Evolutionary conservation across 2,329 filamentous ascomycete species (phyloP).

Genomic region (Talaromyces pinophilus): DNA sequence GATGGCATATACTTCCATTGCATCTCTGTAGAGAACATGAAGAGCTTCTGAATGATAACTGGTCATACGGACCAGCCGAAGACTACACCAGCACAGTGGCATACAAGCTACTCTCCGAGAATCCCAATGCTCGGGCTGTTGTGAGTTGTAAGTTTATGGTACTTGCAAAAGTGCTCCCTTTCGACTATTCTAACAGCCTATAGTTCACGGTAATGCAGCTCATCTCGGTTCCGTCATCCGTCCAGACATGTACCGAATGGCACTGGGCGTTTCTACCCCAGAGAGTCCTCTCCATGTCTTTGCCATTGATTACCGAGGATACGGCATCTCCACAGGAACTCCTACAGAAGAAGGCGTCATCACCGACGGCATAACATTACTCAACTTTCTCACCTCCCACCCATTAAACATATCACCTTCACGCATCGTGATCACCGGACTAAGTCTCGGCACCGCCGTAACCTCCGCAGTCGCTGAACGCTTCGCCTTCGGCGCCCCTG

Average conservation of each 20-base stretch:
- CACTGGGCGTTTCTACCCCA: constrained; percentile 69
- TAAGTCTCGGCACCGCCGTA: constrained; percentile 86
- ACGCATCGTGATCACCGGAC: constrained; percentile 78
- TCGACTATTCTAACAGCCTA: neutral
- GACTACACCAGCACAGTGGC: constrained; percentile 53
- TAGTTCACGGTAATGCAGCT: constrained; percentile 69
- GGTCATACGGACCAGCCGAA: constrained; percentile 53
- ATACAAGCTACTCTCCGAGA: constrained; percentile 53
- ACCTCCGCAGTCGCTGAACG: constrained; percentile 71
- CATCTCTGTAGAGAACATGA: constrained; percentile 75
- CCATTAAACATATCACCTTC: constrained; percentile 67
- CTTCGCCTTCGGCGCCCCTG: constrained; percentile 55
- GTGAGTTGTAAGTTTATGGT: constrained; percentile 41
- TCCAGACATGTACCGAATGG: constrained; percentile 72
- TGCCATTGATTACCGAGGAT: constrained; percentile 90
- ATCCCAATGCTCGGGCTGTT: constrained; percentile 56
- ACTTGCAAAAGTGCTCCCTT: neutral
- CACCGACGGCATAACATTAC: constrained; percentile 70
- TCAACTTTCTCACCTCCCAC: constrained; percentile 62
- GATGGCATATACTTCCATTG: constrained; percentile 86
- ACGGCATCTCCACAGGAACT: constrained; percentile 74
- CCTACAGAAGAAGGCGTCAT: constrained; percentile 82
- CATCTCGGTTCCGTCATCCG: constrained; percentile 78
- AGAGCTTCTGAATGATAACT: constrained; percentile 57
- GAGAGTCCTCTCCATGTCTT: constrained; percentile 70